Percentiles rank a stretch among this genome's conserved stretches.
These are phyloP conservation scores for Inga leiocalycina DNA, from an alignment of 306 rosid genomes.

Conservation along the genomic window DNA sequence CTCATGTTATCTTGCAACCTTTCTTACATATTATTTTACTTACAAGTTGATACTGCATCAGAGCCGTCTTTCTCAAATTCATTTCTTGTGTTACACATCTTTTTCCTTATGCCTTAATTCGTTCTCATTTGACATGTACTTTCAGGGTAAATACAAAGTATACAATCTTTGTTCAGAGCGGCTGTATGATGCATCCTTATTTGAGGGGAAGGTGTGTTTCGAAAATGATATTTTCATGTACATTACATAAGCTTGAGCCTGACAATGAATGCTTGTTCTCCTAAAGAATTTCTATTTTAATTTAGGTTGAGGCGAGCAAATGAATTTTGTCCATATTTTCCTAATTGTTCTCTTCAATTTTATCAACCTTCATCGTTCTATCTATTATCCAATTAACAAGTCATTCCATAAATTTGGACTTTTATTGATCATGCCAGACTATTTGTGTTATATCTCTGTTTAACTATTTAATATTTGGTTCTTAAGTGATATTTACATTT, in stretches of 20 bases:
- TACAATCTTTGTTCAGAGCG: conserved; percentile 98
- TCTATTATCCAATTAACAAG: conserved; percentile 28
- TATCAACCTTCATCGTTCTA: background rate
- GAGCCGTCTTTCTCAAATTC: conserved; percentile 19
- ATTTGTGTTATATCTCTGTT: conserved; percentile 12
- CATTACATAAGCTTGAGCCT: background rate
- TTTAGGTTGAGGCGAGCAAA: background rate
- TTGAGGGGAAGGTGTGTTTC: conserved; percentile 92
- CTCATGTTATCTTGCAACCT: conserved; percentile 14
- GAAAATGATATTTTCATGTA: conserved; percentile 11
- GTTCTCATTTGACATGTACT: conserved; percentile 35
- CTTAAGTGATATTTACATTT: conserved; percentile 24
- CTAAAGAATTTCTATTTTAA: background rate
- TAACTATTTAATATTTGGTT: conserved; percentile 13
- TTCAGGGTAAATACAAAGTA: conserved; percentile 92
- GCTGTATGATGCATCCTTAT: conserved; percentile 92
- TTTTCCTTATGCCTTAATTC: conserved; percentile 5
- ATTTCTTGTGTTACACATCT: conserved; percentile 17
- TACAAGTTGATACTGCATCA: background rate
- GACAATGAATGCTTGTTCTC: background rate
- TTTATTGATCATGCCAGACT: conserved; percentile 24
- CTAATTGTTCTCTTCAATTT: conserved; percentile 22
- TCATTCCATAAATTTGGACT: background rate
- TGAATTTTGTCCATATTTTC: background rate
- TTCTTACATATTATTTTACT: conserved; percentile 12